These are phyloP conservation scores for Mallotus japonicus DNA, from an alignment of 441 rosid genomes.

Conservation along the genomic window DNA sequence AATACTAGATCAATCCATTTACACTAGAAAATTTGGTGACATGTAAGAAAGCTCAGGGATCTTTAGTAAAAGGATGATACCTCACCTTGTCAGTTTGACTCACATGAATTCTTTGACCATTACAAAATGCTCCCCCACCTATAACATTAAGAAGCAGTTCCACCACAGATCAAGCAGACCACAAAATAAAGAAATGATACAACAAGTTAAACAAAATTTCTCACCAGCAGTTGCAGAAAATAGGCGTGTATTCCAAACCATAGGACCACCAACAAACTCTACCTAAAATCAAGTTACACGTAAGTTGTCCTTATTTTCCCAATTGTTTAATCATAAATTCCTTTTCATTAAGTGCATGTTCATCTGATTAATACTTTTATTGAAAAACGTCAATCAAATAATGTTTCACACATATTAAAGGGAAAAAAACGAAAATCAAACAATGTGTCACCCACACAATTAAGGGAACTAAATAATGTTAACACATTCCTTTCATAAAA, in stretches of 20 bases:
- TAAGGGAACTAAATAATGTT: background rate
- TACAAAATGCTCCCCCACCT: constrained; percentile 98
- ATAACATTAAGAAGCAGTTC: constrained; percentile 22
- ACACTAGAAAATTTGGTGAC: background rate
- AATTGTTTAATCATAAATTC: background rate
- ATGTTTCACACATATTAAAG: background rate
- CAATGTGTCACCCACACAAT: background rate
- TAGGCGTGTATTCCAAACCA: constrained; percentile 90
- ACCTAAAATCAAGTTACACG: constrained; percentile 43
- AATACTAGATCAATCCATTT: background rate
- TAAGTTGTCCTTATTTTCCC: constrained; percentile 11
- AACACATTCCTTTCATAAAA: background rate
- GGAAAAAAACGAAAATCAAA: background rate
- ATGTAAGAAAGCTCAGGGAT: background rate
- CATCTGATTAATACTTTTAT: background rate
- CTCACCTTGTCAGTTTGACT: constrained; percentile 79
- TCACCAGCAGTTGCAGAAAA: constrained; percentile 90
- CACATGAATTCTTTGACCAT: constrained; percentile 69
- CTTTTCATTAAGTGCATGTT: background rate
- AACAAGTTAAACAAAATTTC: constrained; percentile 14
- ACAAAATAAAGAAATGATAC: constrained; percentile 5
- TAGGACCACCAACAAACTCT: constrained; percentile 95
- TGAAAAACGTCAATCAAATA: background rate
- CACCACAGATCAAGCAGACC: constrained; percentile 13
- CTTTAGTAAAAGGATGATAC: constrained; percentile 1